Base-by-base conservation (phyloP, 2,329 filamentous ascomycete genomes). In the Colletotrichum gloeosporioides region DNA sequence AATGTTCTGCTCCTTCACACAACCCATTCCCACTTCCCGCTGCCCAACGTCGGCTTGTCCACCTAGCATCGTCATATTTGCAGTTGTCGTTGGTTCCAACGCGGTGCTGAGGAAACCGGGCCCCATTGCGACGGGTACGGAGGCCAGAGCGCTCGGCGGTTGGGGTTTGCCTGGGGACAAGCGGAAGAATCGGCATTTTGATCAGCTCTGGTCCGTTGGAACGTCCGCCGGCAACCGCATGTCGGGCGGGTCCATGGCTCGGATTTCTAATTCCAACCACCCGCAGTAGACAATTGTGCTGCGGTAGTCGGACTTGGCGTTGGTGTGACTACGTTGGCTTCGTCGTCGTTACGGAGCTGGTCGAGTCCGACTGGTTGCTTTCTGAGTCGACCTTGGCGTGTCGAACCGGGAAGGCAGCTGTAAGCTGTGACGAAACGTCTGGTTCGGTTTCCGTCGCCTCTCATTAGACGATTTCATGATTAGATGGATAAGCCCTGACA, bases 401-500 rank as follows among this genome's bases (percentile, higher is more conserved):
- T 61, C 73, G 55, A 68, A 57, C 29, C 34, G 55, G 61, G 49
- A 71, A 36, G 53, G 22, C 61, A 59, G 53, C 69, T 72, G 62
- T 55, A 25, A 57, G 69, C 29, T 71, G 53, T 63, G 53, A 75
- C 73, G 62, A 72, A 75, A 67, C 73, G 29, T 55, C 15, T 55
- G 34, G 25, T 34, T 74, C 34, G 66, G 64, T 13, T 65, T 71
- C 29, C 59, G 31, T 63, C 44, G 44, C 15, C 32, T 29, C 6
- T 53, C 16, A 63, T 68, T 55, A 31, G 27, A 57, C 34, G 32
- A 31, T 7, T 29, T 10, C 16, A 36, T 39, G 63, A 34, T 73
- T 36, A 76, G 72, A 71, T 73, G 70, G 62, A 69, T 73, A 49
- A 61, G 64, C 73, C 70, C 73, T 76, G 73, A 76, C 70, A 73